Percentiles rank a stretch among this genome's conserved stretches.
Conservation (phyloP, 345 rosid genomes). For the Lepidium africanum region DNA sequence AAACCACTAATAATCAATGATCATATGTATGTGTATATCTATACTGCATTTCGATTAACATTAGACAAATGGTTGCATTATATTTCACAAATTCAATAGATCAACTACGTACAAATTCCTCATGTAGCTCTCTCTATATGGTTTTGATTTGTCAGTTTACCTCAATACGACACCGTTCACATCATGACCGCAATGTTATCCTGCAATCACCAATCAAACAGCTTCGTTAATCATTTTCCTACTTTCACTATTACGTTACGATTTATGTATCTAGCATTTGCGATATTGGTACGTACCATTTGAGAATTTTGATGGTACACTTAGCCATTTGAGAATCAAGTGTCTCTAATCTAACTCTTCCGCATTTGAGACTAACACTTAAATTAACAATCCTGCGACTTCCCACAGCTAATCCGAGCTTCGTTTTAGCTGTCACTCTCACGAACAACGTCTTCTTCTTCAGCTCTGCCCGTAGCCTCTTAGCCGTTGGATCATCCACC, state of each 20-base stretch:
- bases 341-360: slow-evolving; percentile 35
- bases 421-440: slow-evolving; percentile 42
- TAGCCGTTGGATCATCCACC: slow-evolving; percentile 37
- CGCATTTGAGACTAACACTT: slow-evolving; percentile 42
- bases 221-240: background rate
- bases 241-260: background rate
- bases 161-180: background rate
- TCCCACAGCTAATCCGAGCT: slow-evolving; percentile 35
- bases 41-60: background rate
- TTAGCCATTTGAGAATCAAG: slow-evolving; percentile 48
- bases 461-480: slow-evolving; percentile 29
- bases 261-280: background rate
- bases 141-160: background rate
- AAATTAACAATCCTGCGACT: slow-evolving; percentile 43
- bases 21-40: background rate
- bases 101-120: background rate
- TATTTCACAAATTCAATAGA: background rate
- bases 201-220: slow-evolving; percentile 10
- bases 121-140: background rate
- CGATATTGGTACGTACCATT: slow-evolving; percentile 38
- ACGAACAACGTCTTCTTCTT: slow-evolving; percentile 37
- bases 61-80: background rate
- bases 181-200: slow-evolving; percentile 23
- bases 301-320: slow-evolving; percentile 47
- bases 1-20: background rate